Evolutionary conservation across 176 grass and related monocot species (phyloP).

Genomic region (Avena sativa): DNA sequence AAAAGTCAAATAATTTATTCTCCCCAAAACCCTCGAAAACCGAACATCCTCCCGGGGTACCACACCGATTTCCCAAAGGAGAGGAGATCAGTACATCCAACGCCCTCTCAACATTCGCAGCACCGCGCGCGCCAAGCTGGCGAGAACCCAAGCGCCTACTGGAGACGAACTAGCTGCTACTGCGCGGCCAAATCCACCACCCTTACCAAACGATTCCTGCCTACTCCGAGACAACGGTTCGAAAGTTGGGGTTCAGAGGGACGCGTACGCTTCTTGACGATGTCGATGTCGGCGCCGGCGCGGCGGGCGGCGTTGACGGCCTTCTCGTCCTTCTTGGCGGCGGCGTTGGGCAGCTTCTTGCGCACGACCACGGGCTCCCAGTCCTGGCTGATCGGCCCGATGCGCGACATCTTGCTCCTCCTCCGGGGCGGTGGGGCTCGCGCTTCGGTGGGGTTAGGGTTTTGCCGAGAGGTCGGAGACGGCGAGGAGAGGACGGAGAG

Average conservation of each 20-base stretch:
- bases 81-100: not conserved
- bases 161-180: not conserved
- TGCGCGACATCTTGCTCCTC: slow-evolving; percentile 14
- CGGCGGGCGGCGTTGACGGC: slow-evolving; percentile 32
- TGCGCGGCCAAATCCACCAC: not conserved
- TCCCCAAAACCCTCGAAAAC: not conserved
- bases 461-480: slow-evolving; percentile 20
- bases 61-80: not conserved
- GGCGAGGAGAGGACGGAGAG: not conserved
- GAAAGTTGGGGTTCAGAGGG: not conserved
- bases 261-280: not conserved
- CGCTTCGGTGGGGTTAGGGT: slow-evolving; percentile 18
- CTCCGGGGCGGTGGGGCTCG: not conserved
- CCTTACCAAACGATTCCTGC: not conserved
- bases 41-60: not conserved
- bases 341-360: slow-evolving; percentile 37
- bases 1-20: not conserved
- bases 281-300: slow-evolving; percentile 35
- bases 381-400: not conserved
- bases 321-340: slow-evolving; percentile 37
- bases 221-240: too few relatives aligned
- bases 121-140: not conserved
- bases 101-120: not conserved
- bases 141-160: not conserved
- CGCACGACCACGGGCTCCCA: slow-evolving; percentile 23